Base-by-base conservation (phyloP, 768 basidiomycete species). In the Tephrocybe rancida region DNA sequence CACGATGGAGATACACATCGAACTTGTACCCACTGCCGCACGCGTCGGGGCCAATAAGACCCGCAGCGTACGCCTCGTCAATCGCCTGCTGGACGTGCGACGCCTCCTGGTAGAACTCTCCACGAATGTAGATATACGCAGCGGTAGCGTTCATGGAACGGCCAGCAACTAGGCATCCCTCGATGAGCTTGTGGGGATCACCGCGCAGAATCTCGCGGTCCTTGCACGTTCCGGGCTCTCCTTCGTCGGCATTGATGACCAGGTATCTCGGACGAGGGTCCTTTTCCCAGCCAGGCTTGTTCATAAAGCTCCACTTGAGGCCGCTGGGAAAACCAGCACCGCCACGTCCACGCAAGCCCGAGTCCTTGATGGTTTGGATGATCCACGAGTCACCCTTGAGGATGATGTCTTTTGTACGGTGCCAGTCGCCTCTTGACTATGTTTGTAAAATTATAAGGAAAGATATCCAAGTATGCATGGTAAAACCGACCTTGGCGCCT, bases 121-220 rank as follows among this genome's bases (percentile, higher is more conserved):
- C 96, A 56, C 96, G 95, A 64, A 98, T 94, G 75, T 99, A 99
- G 72, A 99, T 98, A 80, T 98, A 99, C n/a, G 96, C 96, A 0
- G 95, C 95, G 42, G 71, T 95, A 34, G 95, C 96, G 72, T 98
- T 98, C 96, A 99, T 99, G 16, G 79, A 87, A 43, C 96, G 90
- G 5, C 96, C 96, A 24, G 96, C 95, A 54, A 99, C 92, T 44
- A 99, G 86, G 68, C 96, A 99, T 6, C 96, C 96, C 68, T 99
- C 96, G 61, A 99, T 82, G 52, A 99, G 88, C 67, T 98, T 99
- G 78, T 99, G 96, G 0, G 96, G 96, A 70, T 98, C 96, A 16
- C 96, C 96, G 42, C 96, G 90, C 64, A 98, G 78, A 64, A 99
- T 98, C 73, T 99, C 96, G 45, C 96, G 89, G 71, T 98, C 96